Evolutionary conservation across 2,329 filamentous ascomycete genomes (phyloP).

Genomic region (Cladosporium velox): DNA sequence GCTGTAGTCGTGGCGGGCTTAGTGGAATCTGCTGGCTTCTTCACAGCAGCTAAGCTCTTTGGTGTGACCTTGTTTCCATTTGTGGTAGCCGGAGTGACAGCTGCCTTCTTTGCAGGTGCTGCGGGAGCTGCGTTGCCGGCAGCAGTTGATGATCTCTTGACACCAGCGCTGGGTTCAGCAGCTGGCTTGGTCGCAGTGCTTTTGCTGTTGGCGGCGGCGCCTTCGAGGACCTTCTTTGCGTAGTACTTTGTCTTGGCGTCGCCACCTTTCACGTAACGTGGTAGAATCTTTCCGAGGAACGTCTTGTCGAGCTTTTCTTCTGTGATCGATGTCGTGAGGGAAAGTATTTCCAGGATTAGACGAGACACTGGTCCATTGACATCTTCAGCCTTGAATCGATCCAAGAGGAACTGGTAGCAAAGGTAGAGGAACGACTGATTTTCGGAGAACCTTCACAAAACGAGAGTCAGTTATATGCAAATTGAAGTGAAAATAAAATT

Average conservation of each 20-base stretch:
- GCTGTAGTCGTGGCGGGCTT: slow-evolving; percentile 25
- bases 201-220: slow-evolving; percentile 36
- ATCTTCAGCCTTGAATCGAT: slow-evolving; percentile 49
- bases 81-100: slow-evolving; percentile 27
- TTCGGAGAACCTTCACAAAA: slow-evolving; percentile 29
- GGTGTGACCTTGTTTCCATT: slow-evolving; percentile 25
- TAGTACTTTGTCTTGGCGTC: slow-evolving; percentile 65
- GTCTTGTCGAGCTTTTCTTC: slow-evolving; percentile 62
- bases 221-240: slow-evolving; percentile 58
- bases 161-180: slow-evolving; percentile 34
- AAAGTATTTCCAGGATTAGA: slow-evolving; percentile 58
- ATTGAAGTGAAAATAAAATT: neutral
- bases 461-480: slow-evolving; percentile 10
- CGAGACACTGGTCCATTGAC: slow-evolving; percentile 45
- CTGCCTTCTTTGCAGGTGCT: slow-evolving; percentile 38
- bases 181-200: slow-evolving; percentile 22
- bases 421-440: slow-evolving; percentile 46
- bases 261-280: slow-evolving; percentile 64
- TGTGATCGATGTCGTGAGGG: slow-evolving; percentile 62
- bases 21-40: slow-evolving; percentile 29
- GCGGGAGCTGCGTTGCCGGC: slow-evolving; percentile 27
- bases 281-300: slow-evolving; percentile 66
- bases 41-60: slow-evolving; percentile 28
- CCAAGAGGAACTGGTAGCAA: slow-evolving; percentile 52
- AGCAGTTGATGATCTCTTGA: slow-evolving; percentile 36